Conservation (phyloP, 768 basidiomycete genomes). For the Mrakia hoshinonis region DNA sequence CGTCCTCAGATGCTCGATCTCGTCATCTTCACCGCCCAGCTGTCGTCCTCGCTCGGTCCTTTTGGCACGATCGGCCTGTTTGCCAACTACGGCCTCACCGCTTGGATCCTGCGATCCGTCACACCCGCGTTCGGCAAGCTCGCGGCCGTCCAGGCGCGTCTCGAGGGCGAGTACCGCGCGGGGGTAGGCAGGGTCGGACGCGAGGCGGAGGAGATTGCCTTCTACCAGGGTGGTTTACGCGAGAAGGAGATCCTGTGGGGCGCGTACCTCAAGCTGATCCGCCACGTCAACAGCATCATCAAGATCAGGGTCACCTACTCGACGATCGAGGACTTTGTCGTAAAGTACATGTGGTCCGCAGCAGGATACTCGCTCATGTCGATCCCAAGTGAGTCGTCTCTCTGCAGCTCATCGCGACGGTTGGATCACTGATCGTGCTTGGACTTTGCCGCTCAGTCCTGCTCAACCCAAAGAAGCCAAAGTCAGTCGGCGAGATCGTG, state of each 20-base stretch:
- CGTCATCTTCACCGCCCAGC: conserved; percentile 82
- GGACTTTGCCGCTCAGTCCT: background rate
- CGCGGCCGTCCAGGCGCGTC: conserved; percentile 73
- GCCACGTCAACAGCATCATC: conserved; percentile 85
- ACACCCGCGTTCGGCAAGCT: conserved; percentile 88
- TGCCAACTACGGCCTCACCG: conserved; percentile 60
- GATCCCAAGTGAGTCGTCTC: conserved; percentile 59
- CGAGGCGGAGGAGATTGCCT: conserved; percentile 92
- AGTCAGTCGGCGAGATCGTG: conserved; percentile 12
- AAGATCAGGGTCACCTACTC: conserved; percentile 43
- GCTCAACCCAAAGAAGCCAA: conserved; percentile 7
- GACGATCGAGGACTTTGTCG: conserved; percentile 22
- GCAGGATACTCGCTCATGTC: conserved; percentile 86
- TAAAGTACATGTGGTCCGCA: conserved; percentile 82
- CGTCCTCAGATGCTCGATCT: conserved; percentile 53
- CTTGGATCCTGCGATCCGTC: conserved; percentile 57
- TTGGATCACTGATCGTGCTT: background rate
- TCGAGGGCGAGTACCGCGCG: conserved; percentile 85
- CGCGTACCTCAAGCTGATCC: conserved; percentile 71
- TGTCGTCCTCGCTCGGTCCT: conserved; percentile 73
- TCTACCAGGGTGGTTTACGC: conserved; percentile 78
- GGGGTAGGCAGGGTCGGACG: conserved; percentile 77
- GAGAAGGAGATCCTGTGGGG: conserved; percentile 72
- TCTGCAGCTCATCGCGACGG: no score
- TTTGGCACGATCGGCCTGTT: conserved; percentile 75